Evolutionary conservation across 2,329 filamentous ascomycete genomes (phyloP).

Genomic region (Penicillium frequentans): DNA sequence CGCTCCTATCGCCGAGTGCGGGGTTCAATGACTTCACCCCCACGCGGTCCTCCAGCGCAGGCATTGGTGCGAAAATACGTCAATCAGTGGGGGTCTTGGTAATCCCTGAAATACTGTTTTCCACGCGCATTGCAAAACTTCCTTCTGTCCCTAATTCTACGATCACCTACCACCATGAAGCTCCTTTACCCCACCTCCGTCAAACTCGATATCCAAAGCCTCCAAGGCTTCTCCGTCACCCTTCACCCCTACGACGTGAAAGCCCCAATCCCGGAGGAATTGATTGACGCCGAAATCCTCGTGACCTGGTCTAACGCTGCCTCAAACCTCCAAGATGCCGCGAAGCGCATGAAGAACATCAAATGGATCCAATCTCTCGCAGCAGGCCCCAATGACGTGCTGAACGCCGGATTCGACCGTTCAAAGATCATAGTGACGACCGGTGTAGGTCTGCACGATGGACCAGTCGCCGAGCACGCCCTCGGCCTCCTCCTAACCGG

Average conservation of each 20-base stretch:
- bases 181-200: conserved; percentile 67
- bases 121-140: background rate
- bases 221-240: conserved; percentile 59
- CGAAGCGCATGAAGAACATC: conserved; percentile 55
- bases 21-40: conserved; percentile 2
- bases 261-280: conserved; percentile 55
- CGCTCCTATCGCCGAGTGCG: background rate
- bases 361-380: conserved; percentile 68
- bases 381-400: conserved; percentile 65
- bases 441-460: conserved; percentile 64
- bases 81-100: background rate
- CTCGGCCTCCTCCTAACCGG: conserved; percentile 48
- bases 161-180: conserved; percentile 47
- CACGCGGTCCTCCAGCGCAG: background rate
- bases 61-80: conserved; percentile 1
- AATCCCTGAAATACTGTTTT: background rate
- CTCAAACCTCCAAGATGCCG: conserved; percentile 60
- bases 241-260: conserved; percentile 63
- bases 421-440: conserved; percentile 56
- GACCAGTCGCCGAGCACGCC: conserved; percentile 65
- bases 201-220: conserved; percentile 53
- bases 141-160: background rate
- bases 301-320: conserved; percentile 63
- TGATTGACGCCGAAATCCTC: conserved; percentile 60
- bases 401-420: conserved; percentile 60